Evolutionary conservation across 2,329 filamentous ascomycete genomes (phyloP).

Genomic region (Xylaria sp.): DNA sequence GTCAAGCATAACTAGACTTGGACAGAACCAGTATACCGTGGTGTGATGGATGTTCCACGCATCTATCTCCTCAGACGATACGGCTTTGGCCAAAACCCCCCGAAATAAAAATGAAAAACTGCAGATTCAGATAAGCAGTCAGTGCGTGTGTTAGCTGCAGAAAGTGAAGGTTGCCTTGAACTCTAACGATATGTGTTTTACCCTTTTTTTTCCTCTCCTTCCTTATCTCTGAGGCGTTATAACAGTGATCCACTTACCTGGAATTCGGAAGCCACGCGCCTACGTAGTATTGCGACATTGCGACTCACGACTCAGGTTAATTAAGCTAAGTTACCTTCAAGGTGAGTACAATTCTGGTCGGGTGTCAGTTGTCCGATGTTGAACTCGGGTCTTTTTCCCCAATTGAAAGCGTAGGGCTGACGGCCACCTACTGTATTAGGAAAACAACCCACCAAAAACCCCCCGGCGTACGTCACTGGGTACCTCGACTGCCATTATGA

Average conservation of each 20-base stretch:
- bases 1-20: slow-evolving; percentile 33
- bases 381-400: slow-evolving; percentile 25
- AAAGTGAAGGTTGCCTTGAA: slow-evolving; percentile 5
- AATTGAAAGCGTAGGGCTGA: slow-evolving; percentile 35
- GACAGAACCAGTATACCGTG: slow-evolving; percentile 32
- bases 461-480: slow-evolving; percentile 30
- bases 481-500: slow-evolving; percentile 4
- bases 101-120: slow-evolving; percentile 46
- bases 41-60: slow-evolving; percentile 33
- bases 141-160: neutral
- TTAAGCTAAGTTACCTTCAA: neutral
- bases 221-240: neutral
- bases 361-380: slow-evolving; percentile 20
- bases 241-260: neutral
- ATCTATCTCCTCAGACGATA: slow-evolving; percentile 40
- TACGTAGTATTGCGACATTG: no score
- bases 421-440: slow-evolving; percentile 22
- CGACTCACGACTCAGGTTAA: no score
- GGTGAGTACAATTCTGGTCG: slow-evolving; percentile 20
- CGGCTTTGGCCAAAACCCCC: slow-evolving; percentile 40
- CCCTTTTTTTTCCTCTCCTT: neutral
- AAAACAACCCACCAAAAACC: slow-evolving; percentile 20
- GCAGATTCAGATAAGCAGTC: neutral
- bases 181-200: neutral
- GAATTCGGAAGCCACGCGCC: neutral